Conservation (phyloP, 352 stramenopile species). For the Phytophthora rubi region DNA sequence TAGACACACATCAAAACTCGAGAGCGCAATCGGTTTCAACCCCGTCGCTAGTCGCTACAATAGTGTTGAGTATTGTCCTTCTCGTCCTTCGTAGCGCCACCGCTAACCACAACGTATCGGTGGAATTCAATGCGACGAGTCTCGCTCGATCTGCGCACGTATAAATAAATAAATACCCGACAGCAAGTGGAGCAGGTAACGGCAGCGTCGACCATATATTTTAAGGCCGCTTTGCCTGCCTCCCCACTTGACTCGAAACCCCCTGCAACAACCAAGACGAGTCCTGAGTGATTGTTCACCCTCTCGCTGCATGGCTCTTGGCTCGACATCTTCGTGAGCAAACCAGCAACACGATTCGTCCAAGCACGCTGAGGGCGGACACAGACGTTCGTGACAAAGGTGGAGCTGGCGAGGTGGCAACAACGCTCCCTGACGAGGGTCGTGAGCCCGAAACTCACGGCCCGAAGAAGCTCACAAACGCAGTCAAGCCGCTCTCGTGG, state of each 20-base stretch:
- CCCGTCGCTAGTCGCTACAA: not conserved
- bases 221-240: constrained; percentile 4
- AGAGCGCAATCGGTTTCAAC: not conserved
- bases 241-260: constrained; percentile 25
- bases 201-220: constrained; percentile 24
- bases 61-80: not conserved
- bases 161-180: constrained; percentile 22
- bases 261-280: constrained; percentile 24
- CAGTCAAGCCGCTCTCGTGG: constrained; percentile 30
- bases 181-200: constrained; percentile 10
- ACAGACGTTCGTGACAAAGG: constrained; percentile 15
- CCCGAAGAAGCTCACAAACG: constrained; percentile 38
- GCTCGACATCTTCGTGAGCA: constrained; percentile 12
- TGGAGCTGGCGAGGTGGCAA: constrained; percentile 10
- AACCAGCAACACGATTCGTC: constrained; percentile 6
- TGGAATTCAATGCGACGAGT: not conserved
- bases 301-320: constrained; percentile 26
- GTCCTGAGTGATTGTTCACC: not conserved
- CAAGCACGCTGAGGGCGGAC: constrained; percentile 30
- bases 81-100: not conserved
- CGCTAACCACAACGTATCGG: not conserved
- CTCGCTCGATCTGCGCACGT: not conserved
- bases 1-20: not conserved
- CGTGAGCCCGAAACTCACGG: constrained; percentile 25
- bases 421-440: constrained; percentile 16